Percentiles rank a stretch among this genome's conserved stretches.
Evolutionary conservation across 1,284 basidiomycete species (phyloP).

Genomic region (Anthracocystis walkeri): DNA sequence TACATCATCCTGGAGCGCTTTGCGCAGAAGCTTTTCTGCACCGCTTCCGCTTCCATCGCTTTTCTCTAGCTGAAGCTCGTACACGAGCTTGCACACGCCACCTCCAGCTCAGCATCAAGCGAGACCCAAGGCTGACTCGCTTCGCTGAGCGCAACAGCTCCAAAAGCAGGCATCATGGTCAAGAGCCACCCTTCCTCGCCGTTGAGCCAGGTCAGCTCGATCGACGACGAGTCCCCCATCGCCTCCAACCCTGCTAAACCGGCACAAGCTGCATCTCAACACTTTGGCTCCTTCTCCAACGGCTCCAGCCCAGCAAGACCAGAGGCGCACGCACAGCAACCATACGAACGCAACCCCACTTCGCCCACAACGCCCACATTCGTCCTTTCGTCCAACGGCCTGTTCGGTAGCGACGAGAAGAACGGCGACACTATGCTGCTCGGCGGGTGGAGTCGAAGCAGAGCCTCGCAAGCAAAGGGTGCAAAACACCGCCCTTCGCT

Average conservation of each 20-base stretch:
- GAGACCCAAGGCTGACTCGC: not conserved
- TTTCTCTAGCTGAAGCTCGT: not conserved
- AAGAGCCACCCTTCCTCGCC: not conserved
- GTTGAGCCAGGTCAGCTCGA: not conserved
- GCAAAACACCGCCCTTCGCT: slow-evolving; percentile 36
- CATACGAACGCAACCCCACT: slow-evolving; percentile 18
- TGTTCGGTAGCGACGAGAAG: slow-evolving; percentile 13
- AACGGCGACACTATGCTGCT: slow-evolving; percentile 24
- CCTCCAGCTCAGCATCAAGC: not conserved
- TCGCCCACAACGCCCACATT: slow-evolving; percentile 27
- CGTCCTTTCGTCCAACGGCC: slow-evolving; percentile 7
- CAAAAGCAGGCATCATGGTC: slow-evolving; percentile 9
- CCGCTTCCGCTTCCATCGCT: not conserved
- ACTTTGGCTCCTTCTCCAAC: not conserved
- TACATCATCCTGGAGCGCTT: not conserved
- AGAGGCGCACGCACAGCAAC: not conserved
- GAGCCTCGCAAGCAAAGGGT: slow-evolving; percentile 4
- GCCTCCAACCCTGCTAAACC: slow-evolving; percentile 10
- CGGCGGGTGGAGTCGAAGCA: slow-evolving; percentile 31
- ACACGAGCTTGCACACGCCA: not conserved
- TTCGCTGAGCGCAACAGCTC: not conserved
- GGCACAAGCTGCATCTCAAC: slow-evolving; percentile 12
- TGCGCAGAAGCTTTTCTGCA: not conserved
- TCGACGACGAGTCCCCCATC: slow-evolving; percentile 5
- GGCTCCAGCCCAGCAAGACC: not conserved